Base-by-base conservation (phyloP, 2,329 filamentous ascomycete species). In the Tolypocladium album region DNA sequence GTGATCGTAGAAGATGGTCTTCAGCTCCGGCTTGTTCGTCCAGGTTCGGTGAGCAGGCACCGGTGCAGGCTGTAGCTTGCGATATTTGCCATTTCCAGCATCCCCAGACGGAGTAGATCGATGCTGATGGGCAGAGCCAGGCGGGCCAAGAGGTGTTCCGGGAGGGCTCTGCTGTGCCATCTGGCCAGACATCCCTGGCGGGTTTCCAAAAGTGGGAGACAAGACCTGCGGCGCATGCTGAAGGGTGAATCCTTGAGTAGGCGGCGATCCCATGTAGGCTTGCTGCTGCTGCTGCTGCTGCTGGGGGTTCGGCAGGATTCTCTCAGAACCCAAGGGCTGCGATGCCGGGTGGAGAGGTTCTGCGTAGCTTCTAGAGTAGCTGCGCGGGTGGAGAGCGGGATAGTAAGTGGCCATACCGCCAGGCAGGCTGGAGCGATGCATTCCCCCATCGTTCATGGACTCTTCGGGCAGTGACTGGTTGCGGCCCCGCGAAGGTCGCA, bases 1-100 rank as follows among this genome's bases (percentile, higher is more conserved):
- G 67, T 84, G 83, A 24, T 81, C 79, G 63, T 85, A 85, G 43
- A 79, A 80, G 4, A 84, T 81, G 4, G 83, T 83, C 60, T 82
- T 79, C n/a, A 85, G 74, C 64, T 84, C 82, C 20, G 78, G 75
- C 65, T 78, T 79, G 59, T 73, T 73, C 8, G 71, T 67, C 68
- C 76, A 79, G 61, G 76, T 76, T 52, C 77, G 75, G 66, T 82
- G 81, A 38, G 80, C 75, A 8, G 81, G 78, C 31, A 82, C 76
- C 0, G 82, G 82, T 0, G 82, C 82, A 12, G 82, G 82, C 62
- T 84, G 82, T 45, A 85, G 78, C 69, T 83, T 84, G 55, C 82
- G 77, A 66, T 83, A 84, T 65, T 82, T 82, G 31, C 69, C 72
- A 34, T 68, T 70, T 47, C 70, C 70, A 6, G 71, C 73, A 60